These are phyloP conservation scores for Pseudogymnoascus sp. DNA, from an alignment of 2,329 filamentous ascomycete genomes.

Conservation along the genomic window DNA sequence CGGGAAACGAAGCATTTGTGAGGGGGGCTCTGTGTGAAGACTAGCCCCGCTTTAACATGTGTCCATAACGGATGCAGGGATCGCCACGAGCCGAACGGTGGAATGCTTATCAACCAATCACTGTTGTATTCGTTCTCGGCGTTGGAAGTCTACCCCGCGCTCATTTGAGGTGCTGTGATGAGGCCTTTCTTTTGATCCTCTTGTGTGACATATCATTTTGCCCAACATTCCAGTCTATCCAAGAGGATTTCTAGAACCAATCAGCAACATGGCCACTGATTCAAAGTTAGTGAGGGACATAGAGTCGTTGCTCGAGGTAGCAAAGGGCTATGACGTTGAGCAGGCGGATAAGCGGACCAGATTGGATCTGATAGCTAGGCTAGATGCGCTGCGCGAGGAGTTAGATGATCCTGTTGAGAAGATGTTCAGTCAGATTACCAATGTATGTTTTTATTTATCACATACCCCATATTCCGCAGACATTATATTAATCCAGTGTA, in stretches of 20 bases:
- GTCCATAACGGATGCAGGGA: background rate
- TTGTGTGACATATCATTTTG: background rate
- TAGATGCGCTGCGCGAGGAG: slow-evolving; percentile 18
- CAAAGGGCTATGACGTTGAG: slow-evolving; percentile 16
- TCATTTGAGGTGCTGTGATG: background rate
- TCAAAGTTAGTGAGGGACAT: slow-evolving; percentile 14
- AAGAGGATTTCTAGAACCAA: slow-evolving; percentile 1
- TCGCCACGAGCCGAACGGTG: background rate
- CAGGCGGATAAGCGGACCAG: slow-evolving; percentile 11
- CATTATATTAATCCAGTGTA: slow-evolving; percentile 6
- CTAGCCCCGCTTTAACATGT: background rate
- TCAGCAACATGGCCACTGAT: slow-evolving; percentile 13
- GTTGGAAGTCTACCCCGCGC: background rate
- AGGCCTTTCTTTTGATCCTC: background rate
- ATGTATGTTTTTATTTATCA: slow-evolving; percentile 15
- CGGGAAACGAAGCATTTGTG: background rate
- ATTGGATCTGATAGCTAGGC: slow-evolving; percentile 13
- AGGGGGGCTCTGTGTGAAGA: background rate
- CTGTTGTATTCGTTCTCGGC: background rate
- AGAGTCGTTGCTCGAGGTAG: slow-evolving; percentile 15
- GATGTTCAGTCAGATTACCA: slow-evolving; percentile 24
- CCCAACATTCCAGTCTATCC: background rate
- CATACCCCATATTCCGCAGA: background rate
- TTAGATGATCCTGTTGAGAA: slow-evolving; percentile 23
- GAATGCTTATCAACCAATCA: background rate